Evolutionary conservation across 495 filamentous ascomycete genomes (phyloP).

Genomic region (Penicillium ochrochloron): DNA sequence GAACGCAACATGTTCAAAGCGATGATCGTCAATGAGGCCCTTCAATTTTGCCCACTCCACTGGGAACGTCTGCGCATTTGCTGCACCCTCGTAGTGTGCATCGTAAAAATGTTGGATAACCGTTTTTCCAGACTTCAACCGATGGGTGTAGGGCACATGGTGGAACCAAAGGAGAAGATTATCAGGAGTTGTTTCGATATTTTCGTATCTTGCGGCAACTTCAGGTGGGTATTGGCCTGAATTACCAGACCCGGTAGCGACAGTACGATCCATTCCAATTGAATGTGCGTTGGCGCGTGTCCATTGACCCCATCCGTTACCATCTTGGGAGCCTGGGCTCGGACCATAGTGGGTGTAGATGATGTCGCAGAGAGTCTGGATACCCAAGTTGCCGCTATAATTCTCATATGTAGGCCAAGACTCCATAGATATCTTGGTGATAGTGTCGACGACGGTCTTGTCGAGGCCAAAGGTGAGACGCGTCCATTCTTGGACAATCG

Average conservation of each 20-base stretch:
- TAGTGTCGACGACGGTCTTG: conserved; percentile 52
- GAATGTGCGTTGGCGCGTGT: conserved; percentile 59
- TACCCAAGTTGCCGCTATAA: conserved; percentile 69
- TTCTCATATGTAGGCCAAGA: conserved; percentile 71
- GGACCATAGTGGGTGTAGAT: conserved; percentile 57
- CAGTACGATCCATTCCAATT: conserved; percentile 74
- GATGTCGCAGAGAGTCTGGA: conserved; percentile 69
- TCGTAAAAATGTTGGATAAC: conserved; percentile 77
- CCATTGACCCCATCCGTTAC: conserved; percentile 71
- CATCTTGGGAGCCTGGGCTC: conserved; percentile 68
- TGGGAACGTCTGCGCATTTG: conserved; percentile 58
- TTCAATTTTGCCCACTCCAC: conserved; percentile 53
- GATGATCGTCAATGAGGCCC: conserved; percentile 59
- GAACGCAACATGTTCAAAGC: conserved; percentile 60
- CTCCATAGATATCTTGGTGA: conserved; percentile 64
- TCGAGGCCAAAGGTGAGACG: conserved; percentile 63
- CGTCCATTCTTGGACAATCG: conserved; percentile 63
- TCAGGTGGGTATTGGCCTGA: conserved; percentile 66
- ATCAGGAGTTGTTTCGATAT: conserved; percentile 65
- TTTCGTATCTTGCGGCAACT: conserved; percentile 57
- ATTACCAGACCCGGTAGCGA: conserved; percentile 64
- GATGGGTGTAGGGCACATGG: conserved; percentile 68
- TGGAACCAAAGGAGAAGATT: conserved; percentile 74
- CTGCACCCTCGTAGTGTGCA: conserved; percentile 64
- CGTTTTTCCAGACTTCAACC: conserved; percentile 63